Percentiles rank a stretch among this genome's conserved stretches.
These are phyloP conservation scores for Murraya paniculata DNA, from an alignment of 345 rosid genomes.

Conservation along the genomic window DNA sequence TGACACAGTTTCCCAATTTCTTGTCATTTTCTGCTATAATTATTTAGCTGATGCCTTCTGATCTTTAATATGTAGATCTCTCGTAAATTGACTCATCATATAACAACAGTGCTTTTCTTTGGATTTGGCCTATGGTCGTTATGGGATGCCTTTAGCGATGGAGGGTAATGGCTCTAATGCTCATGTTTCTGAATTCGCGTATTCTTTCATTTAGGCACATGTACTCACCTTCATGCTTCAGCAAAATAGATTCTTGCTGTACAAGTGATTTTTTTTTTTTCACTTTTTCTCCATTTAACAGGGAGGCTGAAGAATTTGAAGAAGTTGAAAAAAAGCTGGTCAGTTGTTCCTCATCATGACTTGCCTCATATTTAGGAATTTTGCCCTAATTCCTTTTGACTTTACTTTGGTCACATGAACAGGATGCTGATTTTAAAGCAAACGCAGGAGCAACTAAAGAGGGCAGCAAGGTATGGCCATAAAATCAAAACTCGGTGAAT, in stretches of 20 bases:
- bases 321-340: constrained; percentile 93
- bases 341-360: constrained; percentile 19
- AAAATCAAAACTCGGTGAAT: neutral
- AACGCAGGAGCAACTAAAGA: constrained; percentile 41
- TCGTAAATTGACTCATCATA: constrained; percentile 86
- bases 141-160: constrained; percentile 75
- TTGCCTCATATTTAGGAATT: constrained; percentile 2
- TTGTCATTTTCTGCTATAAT: neutral
- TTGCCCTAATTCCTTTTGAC: neutral
- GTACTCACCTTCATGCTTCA: neutral
- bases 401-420: constrained; percentile 13
- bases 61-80: constrained; percentile 58
- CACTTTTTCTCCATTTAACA: constrained; percentile 25
- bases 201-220: neutral
- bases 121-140: constrained; percentile 86
- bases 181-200: neutral
- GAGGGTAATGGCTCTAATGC: constrained; percentile 45
- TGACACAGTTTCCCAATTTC: neutral
- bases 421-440: constrained; percentile 79
- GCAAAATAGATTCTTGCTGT: neutral
- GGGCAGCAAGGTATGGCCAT: constrained; percentile 47
- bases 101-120: constrained; percentile 76
- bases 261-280: neutral
- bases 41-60: constrained; percentile 3
- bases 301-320: constrained; percentile 76